Percentiles rank a stretch among this genome's conserved stretches.
phyloP scores from a whole-genome alignment of 306 rosid species.

The Rubus idaeus region DNA sequence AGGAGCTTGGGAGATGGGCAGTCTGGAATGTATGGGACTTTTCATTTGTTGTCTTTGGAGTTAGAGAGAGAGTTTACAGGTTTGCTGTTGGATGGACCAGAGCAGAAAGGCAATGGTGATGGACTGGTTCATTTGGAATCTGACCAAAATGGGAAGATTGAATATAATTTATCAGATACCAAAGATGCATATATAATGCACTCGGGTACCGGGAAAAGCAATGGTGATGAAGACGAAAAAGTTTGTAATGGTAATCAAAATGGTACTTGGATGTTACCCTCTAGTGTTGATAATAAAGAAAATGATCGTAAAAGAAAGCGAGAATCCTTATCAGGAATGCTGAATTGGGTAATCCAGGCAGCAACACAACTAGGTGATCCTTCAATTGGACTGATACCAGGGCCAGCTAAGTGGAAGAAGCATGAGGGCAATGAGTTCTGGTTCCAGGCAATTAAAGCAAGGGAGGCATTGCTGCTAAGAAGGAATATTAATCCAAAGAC shows the following conservation, averaged over 20 bases:
- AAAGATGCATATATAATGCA: conserved; percentile 21
- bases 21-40: conserved; percentile 27
- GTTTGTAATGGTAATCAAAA: conserved; percentile 6
- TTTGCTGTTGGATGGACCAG: conserved; percentile 34
- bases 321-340: conserved; percentile 57
- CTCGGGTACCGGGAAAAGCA: conserved; percentile 21
- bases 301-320: conserved; percentile 55
- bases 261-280: conserved; percentile 18
- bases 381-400: conserved; percentile 46
- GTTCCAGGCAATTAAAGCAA: conserved; percentile 58
- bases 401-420: conserved; percentile 61
- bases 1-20: conserved; percentile 39
- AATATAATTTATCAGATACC: conserved; percentile 25
- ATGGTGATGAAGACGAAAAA: conserved; percentile 26
- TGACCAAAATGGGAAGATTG: conserved; percentile 30
- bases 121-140: conserved; percentile 33
- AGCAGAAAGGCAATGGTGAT: conserved; percentile 28
- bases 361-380: conserved; percentile 57
- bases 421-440: conserved; percentile 41
- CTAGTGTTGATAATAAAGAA: conserved; percentile 36
- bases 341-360: conserved; percentile 58
- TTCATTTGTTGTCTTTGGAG: conserved; percentile 42
- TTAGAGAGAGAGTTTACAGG: conserved; percentile 48
- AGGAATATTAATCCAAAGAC: conserved; percentile 35
- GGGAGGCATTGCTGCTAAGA: conserved; percentile 43